phyloP scores from a whole-genome alignment of 768 basidiomycete species.

The Suillus tomentosus region DNA sequence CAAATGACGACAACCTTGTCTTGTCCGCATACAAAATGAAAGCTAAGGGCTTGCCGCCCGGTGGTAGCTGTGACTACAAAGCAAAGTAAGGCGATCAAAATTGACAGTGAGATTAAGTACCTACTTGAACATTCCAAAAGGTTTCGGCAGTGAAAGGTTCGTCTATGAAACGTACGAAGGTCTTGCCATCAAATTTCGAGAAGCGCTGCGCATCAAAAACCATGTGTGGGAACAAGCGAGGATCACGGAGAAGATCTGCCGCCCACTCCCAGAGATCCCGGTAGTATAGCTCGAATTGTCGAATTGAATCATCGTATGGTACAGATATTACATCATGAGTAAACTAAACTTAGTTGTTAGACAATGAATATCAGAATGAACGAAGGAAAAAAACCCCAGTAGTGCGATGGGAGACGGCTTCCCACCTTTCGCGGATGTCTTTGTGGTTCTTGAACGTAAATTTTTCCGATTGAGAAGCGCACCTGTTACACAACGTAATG shows the following conservation, averaged over 20 bases:
- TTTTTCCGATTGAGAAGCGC: background rate
- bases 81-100: too few species aligned
- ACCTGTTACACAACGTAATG: constrained; percentile 20
- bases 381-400: constrained; percentile 7
- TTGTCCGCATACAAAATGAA: too few species aligned
- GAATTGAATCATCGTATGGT: constrained; percentile 17
- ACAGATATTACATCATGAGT: background rate
- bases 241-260: constrained; percentile 31
- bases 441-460: constrained; percentile 21
- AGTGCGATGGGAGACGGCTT: constrained; percentile 10
- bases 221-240: constrained; percentile 18
- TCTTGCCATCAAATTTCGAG: constrained; percentile 13
- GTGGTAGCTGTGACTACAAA: too few species aligned
- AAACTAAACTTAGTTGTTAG: constrained; percentile 9
- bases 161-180: background rate
- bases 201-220: constrained; percentile 34
- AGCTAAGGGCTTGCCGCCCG: too few species aligned
- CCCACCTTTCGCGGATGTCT: constrained; percentile 28
- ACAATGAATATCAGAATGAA: background rate
- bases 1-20: too few species aligned
- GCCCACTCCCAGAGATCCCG: constrained; percentile 32
- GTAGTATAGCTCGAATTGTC: constrained; percentile 23
- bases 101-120: too few species aligned
- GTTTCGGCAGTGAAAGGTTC: background rate
- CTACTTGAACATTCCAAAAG: constrained; percentile 5